Percentiles rank a stretch among this genome's conserved stretches.
Conservation (phyloP, 306 rosid genomes). For the Cajanus cajan region DNA sequence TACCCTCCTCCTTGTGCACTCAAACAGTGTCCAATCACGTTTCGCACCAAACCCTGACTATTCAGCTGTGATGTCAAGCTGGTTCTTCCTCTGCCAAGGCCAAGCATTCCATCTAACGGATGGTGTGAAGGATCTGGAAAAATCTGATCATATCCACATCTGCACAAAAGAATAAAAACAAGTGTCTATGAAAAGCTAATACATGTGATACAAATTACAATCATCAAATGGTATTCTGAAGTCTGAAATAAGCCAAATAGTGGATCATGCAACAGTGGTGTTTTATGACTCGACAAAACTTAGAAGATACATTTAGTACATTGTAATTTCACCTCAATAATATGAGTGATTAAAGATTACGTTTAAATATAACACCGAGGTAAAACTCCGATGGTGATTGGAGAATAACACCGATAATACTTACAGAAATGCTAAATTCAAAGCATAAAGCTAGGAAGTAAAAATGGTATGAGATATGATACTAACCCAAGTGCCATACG, state of each 20-base stretch:
- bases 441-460: not conserved
- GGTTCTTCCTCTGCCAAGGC: conserved; percentile 82
- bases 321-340: no score
- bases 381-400: no score
- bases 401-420: no score
- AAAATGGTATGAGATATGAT: not conserved
- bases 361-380: no score
- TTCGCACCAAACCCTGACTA: conserved; percentile 64
- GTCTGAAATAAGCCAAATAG: not conserved
- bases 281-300: not conserved
- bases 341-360: no score
- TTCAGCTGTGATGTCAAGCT: conserved; percentile 77
- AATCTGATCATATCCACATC: conserved; percentile 88
- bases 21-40: conserved; percentile 84
- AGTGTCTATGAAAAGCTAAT: not conserved
- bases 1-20: conserved; percentile 83
- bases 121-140: conserved; percentile 62
- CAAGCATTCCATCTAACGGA: conserved; percentile 85
- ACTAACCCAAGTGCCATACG: conserved; percentile 79
- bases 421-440: not conserved
- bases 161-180: conserved; percentile 29
- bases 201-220: not conserved
- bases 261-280: not conserved
- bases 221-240: not conserved
- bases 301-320: no score